These are phyloP conservation scores for Cylindrotheca fusiformis DNA, from an alignment of 108 stramenopile genomes.

Conservation along the genomic window DNA sequence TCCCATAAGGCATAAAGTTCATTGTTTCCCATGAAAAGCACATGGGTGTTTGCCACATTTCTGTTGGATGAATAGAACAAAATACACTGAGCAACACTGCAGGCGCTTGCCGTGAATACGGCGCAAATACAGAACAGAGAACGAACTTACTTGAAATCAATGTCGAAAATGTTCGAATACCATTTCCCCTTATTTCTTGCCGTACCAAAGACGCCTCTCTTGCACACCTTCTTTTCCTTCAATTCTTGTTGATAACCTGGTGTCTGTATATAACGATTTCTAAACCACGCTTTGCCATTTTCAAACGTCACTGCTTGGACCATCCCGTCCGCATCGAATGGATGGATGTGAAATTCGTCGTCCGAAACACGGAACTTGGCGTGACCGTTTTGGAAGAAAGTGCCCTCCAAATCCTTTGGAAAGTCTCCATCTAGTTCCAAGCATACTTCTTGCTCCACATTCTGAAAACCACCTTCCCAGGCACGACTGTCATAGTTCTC, in stretches of 20 bases:
- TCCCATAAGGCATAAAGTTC: conserved; percentile 52
- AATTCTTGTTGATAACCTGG: conserved; percentile 34
- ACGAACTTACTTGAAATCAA: conserved; percentile 20
- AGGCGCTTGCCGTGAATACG: too few relatives aligned
- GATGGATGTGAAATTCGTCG: conserved; percentile 23
- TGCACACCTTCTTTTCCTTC: conserved; percentile 20
- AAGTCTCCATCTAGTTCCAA: conserved; percentile 18
- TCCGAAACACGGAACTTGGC: conserved; percentile 34
- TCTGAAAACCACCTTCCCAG: conserved; percentile 6
- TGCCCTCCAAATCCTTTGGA: conserved; percentile 44
- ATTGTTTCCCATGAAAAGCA: conserved; percentile 20
- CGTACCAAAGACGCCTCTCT: conserved; percentile 50
- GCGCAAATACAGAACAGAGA: too few relatives aligned
- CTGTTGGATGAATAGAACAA: too few relatives aligned
- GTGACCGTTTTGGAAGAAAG: conserved; percentile 44
- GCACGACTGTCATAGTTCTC: conserved; percentile 1
- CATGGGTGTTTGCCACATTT: conserved; percentile 52
- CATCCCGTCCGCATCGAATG: conserved; percentile 41
- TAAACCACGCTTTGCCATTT: conserved; percentile 23
- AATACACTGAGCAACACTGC: too few relatives aligned
- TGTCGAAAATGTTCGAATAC: conserved; percentile 23
- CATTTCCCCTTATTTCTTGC: conserved; percentile 22
- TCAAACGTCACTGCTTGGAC: conserved; percentile 23
- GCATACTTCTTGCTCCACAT: conserved; percentile 8
- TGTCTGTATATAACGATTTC: conserved; percentile 44